Percentiles rank a stretch among this genome's conserved stretches.
Evolutionary conservation across 257 asterid genomes (phyloP).

Genomic region (Ajuga chamaepitys): DNA sequence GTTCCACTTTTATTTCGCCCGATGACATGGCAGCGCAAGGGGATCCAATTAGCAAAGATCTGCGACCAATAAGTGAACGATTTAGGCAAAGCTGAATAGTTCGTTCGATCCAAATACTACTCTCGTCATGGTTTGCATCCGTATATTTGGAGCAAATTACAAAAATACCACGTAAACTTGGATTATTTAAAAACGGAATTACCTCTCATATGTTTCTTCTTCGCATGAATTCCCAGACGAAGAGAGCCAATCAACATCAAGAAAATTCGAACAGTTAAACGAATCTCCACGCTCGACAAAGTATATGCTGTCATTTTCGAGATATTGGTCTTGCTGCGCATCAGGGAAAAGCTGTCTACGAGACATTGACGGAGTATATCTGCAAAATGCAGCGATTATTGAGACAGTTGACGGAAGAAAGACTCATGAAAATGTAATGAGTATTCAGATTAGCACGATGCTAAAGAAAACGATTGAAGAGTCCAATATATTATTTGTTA

Average conservation of each 20-base stretch:
- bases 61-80: conserved; percentile 21
- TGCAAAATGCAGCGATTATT: conserved; percentile 19
- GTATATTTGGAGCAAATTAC: too few species aligned
- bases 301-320: conserved; percentile 33
- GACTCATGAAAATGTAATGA: not conserved
- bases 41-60: conserved; percentile 53
- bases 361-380: conserved; percentile 63
- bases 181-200: not conserved
- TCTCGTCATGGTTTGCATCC: too few species aligned
- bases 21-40: conserved; percentile 38
- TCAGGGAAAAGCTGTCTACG: conserved; percentile 45
- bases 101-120: not conserved
- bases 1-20: conserved; percentile 39
- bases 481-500: too few species aligned
- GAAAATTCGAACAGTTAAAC: conserved; percentile 63
- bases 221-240: conserved; percentile 91
- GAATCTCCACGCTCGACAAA: conserved; percentile 42
- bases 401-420: not conserved
- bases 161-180: too few species aligned
- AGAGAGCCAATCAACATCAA: conserved; percentile 74
- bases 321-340: conserved; percentile 30
- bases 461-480: too few species aligned
- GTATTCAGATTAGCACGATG: too few species aligned
- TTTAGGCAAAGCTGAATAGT: not conserved
- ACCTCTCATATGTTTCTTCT: conserved; percentile 81